Evolutionary conservation across 2,329 filamentous ascomycete genomes (phyloP).

Genomic region (Cladophialophora carrionii): DNA sequence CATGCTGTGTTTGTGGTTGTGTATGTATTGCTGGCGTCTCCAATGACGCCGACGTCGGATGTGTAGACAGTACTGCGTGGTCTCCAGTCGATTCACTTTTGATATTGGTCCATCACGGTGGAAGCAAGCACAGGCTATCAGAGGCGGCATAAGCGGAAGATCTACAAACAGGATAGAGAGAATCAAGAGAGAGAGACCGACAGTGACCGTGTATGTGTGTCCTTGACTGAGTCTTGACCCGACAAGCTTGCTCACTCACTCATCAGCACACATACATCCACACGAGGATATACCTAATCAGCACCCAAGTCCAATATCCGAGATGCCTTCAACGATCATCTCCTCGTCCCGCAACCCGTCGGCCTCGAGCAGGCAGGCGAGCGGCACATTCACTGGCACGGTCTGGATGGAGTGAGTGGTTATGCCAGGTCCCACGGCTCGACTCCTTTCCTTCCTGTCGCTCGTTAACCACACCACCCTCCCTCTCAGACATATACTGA

Average conservation of each 20-base stretch:
- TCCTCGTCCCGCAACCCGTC: slow-evolving; percentile 21
- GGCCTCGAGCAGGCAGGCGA: slow-evolving; percentile 20
- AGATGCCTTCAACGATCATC: slow-evolving; percentile 31
- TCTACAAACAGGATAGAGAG: no score
- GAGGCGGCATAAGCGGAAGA: no score
- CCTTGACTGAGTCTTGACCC: no score
- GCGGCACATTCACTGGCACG: slow-evolving; percentile 41
- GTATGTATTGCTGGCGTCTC: background rate
- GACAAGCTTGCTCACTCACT: no score
- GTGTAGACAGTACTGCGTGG: background rate
- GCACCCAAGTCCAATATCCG: background rate
- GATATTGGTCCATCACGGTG: background rate
- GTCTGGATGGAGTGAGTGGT: slow-evolving; percentile 41
- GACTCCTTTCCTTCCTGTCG: background rate
- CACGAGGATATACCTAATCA: no score
- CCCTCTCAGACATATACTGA: background rate
- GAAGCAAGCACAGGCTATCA: background rate
- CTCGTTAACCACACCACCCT: background rate
- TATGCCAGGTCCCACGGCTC: no score
- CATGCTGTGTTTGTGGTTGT: background rate
- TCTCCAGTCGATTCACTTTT: background rate
- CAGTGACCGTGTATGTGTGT: no score
- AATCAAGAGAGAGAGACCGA: no score
- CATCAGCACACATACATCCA: no score
- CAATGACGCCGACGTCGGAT: background rate